Conservation (phyloP, 352 stramenopile species). For the Phytophthora pinifolia region DNA sequence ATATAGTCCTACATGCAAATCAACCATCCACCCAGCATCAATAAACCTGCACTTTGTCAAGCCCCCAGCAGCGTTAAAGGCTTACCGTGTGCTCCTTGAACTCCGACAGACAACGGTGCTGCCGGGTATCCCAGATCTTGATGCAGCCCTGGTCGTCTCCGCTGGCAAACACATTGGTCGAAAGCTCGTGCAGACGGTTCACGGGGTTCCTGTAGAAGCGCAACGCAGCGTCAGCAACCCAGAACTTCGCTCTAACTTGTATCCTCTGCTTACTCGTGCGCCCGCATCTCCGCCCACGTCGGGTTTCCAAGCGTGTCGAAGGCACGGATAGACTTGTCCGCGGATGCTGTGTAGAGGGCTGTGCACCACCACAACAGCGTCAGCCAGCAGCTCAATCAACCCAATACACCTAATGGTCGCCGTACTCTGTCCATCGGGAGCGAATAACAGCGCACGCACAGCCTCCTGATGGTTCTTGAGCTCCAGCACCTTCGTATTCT, state of each 20-base stretch:
- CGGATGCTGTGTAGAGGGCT: constrained; percentile 78
- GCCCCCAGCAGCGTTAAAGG: not conserved
- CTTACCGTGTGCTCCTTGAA: constrained; percentile 92
- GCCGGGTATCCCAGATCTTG: constrained; percentile 88
- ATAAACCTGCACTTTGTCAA: not conserved
- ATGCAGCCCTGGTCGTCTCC: constrained; percentile 82
- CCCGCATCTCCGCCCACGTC: constrained; percentile 78
- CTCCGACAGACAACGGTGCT: constrained; percentile 81
- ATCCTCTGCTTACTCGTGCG: constrained; percentile 59
- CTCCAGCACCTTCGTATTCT: constrained; percentile 69
- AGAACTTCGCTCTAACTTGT: not conserved
- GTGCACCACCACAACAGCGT: constrained; percentile 6
- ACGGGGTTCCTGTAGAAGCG: constrained; percentile 48
- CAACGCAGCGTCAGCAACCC: constrained; percentile 8
- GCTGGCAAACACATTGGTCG: constrained; percentile 68
- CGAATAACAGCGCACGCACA: constrained; percentile 66
- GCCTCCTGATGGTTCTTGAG: constrained; percentile 78
- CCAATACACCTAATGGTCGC: not conserved
- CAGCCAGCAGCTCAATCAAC: constrained; percentile 10
- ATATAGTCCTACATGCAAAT: constrained; percentile 86
- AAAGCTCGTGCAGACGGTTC: constrained; percentile 75
- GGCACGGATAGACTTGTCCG: constrained; percentile 82
- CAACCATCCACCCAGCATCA: not conserved
- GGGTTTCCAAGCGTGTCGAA: constrained; percentile 79
- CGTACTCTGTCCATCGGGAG: constrained; percentile 77